Evolutionary conservation across 768 basidiomycete species (phyloP).

Genomic region (Tricholoma matsutake): DNA sequence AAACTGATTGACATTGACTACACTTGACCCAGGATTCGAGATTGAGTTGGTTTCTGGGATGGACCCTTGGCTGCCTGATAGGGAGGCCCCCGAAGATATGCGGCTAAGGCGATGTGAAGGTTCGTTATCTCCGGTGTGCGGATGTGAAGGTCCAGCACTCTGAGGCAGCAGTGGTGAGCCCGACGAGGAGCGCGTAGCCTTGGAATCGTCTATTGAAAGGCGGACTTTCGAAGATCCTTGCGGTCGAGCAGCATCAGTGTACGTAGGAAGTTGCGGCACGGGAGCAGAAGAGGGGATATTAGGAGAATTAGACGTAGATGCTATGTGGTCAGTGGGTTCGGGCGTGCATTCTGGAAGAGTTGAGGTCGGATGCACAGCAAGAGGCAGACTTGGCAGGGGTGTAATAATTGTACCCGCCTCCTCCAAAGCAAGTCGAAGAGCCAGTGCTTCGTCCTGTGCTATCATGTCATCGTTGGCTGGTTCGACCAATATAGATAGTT

Average conservation of each 20-base stretch:
- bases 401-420: not conserved
- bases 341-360: not conserved
- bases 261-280: not conserved
- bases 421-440: not conserved
- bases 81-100: conserved; percentile 5
- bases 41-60: not conserved
- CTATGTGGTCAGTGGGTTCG: not conserved
- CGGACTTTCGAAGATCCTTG: not conserved
- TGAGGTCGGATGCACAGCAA: not conserved
- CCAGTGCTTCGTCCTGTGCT: conserved; percentile 2
- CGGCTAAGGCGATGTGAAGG: conserved; percentile 3
- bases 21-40: not conserved
- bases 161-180: not conserved
- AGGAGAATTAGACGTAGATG: not conserved
- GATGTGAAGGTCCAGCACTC: not conserved
- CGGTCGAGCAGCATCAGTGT: not conserved
- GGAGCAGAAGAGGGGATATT: not conserved
- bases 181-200: not conserved
- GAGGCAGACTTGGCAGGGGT: not conserved
- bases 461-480: not conserved
- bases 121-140: not conserved
- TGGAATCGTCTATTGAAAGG: not conserved
- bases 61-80: not conserved
- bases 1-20: conserved; percentile 45
- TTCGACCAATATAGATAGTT: not conserved